phyloP scores from a whole-genome alignment of 1,284 basidiomycete genomes.

The Ustilago tritici region DNA sequence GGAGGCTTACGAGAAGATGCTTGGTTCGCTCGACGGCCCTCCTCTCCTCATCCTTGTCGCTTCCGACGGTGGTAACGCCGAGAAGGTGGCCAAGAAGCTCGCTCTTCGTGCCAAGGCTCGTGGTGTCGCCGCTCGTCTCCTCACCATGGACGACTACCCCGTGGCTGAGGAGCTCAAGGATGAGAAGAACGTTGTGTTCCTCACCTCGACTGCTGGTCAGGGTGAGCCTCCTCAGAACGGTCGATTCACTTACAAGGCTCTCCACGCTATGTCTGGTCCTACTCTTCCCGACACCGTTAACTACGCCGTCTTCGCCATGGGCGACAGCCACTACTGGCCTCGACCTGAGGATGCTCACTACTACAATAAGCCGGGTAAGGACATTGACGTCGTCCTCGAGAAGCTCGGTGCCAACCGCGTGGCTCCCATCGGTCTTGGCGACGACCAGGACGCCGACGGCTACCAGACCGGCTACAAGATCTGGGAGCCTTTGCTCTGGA shows the following conservation, averaged over 20 bases:
- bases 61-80: constrained; percentile 92
- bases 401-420: constrained; percentile 63
- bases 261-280: constrained; percentile 71
- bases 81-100: constrained; percentile 93
- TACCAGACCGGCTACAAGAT: constrained; percentile 93
- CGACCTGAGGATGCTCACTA: constrained; percentile 94
- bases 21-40: constrained; percentile 88
- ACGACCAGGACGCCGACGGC: constrained; percentile 98
- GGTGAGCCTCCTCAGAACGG: constrained; percentile 98
- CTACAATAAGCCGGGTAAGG: constrained; percentile 97
- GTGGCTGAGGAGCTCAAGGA: constrained; percentile 75
- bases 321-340: constrained; percentile 99
- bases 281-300: constrained; percentile 53
- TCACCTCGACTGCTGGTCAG: constrained; percentile 98
- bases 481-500: constrained; percentile 95
- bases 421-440: constrained; percentile 79
- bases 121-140: constrained; percentile 77
- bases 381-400: constrained; percentile 78
- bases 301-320: constrained; percentile 88
- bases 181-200: constrained; percentile 81
- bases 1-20: constrained; percentile 85
- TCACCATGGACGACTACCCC: constrained; percentile 79
- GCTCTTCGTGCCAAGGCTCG: constrained; percentile 84
- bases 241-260: constrained; percentile 87
- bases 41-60: constrained; percentile 90